Evolutionary conservation across 2,329 filamentous ascomycete genomes (phyloP), one percentile per base, ranked within the genome.

Genomic region (Cordyceps farinosa): DNA sequence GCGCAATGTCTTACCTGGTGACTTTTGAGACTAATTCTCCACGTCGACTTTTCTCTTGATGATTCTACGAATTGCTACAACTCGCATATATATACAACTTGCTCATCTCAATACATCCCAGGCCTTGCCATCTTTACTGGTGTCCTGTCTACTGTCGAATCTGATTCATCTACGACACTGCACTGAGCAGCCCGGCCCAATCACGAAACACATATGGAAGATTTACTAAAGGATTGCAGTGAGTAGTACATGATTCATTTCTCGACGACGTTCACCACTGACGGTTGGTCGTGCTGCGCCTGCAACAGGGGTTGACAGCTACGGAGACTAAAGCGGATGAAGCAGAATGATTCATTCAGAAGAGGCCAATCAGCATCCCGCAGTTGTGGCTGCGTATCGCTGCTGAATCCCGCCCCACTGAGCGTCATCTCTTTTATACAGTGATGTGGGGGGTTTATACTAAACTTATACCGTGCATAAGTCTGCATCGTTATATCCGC

Each of bases 171-270:
- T 27, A 17, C 29, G 15, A 34, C 34, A 29, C 34, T 51, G 13
- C 27, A 22, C 11, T 30, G 3, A 29, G 53, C 17, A 15, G 34
- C 22, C 36, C 6, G 13, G 17, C 27, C 29, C 8, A n/a, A 45
- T 15, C n/a, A 3, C 1, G 11, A 15, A 34, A 8, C 9, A 34
- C 27, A 1, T 42, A 22, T 22, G 22, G 22, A 22, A 22, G 22
- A 22, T 22, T 22, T 22, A 22, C 22, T 22, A 22, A 22, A 5
- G 44, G 44, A 13, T 22, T n/a, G 10, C 36, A n/a, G 10, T 59
- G 56, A 59, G 17, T 10, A 59, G 47, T 22, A 13, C 22, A 51
- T 59, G 56, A 51, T 51, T 59, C 56, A 59, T 59, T 59, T 30
- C 11, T 32, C 3, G n/a, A 5, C 30, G 3, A 40, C 34, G 51